A percentile compares a stretch with the other conserved stretches of the same genome.
Conservation (phyloP, 1,284 basidiomycete genomes). For the Ustilago shanxiensis region DNA sequence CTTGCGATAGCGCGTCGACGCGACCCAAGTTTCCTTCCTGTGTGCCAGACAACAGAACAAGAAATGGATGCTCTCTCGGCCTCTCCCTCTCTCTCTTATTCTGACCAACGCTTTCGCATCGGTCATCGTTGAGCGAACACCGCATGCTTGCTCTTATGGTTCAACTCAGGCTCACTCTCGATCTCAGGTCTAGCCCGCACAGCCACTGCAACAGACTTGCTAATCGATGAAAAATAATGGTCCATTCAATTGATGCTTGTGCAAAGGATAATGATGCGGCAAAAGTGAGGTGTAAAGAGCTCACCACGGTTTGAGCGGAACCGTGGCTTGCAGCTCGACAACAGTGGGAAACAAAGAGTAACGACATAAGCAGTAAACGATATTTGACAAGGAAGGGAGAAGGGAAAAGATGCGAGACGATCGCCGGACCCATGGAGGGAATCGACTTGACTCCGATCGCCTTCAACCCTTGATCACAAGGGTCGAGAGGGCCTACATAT, state of each 20-base stretch:
- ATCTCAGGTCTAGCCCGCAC: no score
- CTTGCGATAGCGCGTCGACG: slow-evolving; percentile 36
- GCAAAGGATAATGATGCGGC: slow-evolving; percentile 35
- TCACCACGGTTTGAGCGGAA: background rate
- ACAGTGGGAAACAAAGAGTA: slow-evolving; percentile 1
- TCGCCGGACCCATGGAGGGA: slow-evolving; percentile 4
- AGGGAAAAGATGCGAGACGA: slow-evolving; percentile 8
- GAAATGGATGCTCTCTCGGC: no score
- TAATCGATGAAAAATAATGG: slow-evolving; percentile 21
- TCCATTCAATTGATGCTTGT: slow-evolving; percentile 53
- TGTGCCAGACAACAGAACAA: slow-evolving; percentile 1
- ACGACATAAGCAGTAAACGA: slow-evolving; percentile 13
- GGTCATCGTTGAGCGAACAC: background rate
- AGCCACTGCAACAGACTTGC: background rate
- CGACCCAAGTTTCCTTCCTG: slow-evolving; percentile 5
- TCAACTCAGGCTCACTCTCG: background rate
- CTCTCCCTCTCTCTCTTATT: no score
- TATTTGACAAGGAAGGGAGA: slow-evolving; percentile 30
- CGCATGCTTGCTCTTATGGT: background rate
- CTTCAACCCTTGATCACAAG: background rate
- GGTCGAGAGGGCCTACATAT: slow-evolving; percentile 31
- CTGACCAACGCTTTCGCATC: no score
- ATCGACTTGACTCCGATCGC: slow-evolving; percentile 10
- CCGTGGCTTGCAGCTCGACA: background rate
- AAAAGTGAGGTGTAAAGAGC: slow-evolving; percentile 21